Evolutionary conservation across 2,329 filamentous ascomycete species (phyloP).

Genomic region (Alternaria sp.): DNA sequence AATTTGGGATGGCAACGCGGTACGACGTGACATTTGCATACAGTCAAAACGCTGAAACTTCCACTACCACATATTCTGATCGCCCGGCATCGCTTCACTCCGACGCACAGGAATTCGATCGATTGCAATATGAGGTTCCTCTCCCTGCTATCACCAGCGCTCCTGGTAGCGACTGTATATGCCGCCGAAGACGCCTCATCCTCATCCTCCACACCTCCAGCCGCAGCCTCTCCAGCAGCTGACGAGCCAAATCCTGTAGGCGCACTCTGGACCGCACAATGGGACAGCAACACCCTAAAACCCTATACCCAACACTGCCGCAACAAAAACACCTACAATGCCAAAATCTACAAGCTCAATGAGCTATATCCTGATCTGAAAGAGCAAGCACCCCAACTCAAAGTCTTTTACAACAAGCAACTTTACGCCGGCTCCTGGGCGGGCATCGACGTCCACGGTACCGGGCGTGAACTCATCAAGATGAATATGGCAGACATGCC

Average conservation of each 20-base stretch:
- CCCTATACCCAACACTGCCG: conserved; percentile 36
- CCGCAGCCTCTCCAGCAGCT: conserved; percentile 15
- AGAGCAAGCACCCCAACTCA: conserved; percentile 42
- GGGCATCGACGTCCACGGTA: conserved; percentile 62
- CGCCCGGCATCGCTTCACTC: not conserved
- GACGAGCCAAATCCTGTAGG: conserved; percentile 41
- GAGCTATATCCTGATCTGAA: conserved; percentile 46
- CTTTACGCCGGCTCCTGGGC: conserved; percentile 62
- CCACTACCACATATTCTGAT: not conserved
- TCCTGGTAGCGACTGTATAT: conserved; percentile 32
- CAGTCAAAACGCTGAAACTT: not conserved
- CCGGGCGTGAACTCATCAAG: conserved; percentile 58
- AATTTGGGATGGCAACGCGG: not conserved
- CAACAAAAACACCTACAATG: conserved; percentile 28
- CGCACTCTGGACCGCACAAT: conserved; percentile 43
- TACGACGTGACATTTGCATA: not conserved
- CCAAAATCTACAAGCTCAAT: conserved; percentile 41
- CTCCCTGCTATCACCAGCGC: conserved; percentile 29
- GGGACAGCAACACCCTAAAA: conserved; percentile 31
- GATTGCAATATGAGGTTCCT: conserved; percentile 34
- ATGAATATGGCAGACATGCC: conserved; percentile 60
- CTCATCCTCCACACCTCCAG: conserved; percentile 20
- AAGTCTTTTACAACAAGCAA: conserved; percentile 49
- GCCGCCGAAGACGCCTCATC: conserved; percentile 21
- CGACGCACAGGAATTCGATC: not conserved